Conservation (phyloP, 2,329 filamentous ascomycete genomes). For the Fusarium sp. region DNA sequence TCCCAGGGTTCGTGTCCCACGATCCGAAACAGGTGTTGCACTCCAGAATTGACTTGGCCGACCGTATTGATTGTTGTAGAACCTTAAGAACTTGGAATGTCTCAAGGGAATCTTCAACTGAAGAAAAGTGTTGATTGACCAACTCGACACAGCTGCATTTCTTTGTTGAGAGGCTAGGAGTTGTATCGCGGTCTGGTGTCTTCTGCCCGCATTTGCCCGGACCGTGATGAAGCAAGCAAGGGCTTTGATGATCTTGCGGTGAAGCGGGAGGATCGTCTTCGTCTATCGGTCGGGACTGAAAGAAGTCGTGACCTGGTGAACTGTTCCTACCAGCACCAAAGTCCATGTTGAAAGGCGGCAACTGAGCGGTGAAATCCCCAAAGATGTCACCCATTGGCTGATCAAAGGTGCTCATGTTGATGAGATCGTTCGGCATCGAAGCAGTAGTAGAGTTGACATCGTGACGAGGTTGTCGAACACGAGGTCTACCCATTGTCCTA, state of each 20-base stretch:
- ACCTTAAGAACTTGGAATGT: not conserved
- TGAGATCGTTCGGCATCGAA: not conserved
- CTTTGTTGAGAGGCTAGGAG: not conserved
- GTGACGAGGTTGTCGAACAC: not conserved
- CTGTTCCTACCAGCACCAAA: not conserved
- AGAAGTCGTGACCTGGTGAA: not conserved
- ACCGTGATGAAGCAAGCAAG: not conserved
- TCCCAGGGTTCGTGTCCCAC: not conserved
- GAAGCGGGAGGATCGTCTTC: not conserved
- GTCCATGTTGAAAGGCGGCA: conserved; percentile 1
- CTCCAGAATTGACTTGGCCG: not conserved
- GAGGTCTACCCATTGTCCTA: conserved; percentile 18
- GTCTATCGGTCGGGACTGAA: not conserved
- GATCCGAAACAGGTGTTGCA: not conserved
- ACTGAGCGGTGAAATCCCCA: not conserved
- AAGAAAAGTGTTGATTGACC: not conserved
- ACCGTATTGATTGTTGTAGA: not conserved
- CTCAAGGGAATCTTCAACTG: not conserved
- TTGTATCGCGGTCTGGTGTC: not conserved
- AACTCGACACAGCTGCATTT: not conserved
- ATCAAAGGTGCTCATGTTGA: not conserved
- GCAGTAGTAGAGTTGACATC: not conserved
- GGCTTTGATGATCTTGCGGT: not conserved
- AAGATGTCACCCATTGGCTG: not conserved
- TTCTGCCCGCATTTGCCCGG: not conserved